A percentile compares a stretch with the other conserved stretches of the same genome.
Evolutionary conservation across 108 stramenopile genomes (phyloP).

Genomic region (Schizochytrium sp.): DNA sequence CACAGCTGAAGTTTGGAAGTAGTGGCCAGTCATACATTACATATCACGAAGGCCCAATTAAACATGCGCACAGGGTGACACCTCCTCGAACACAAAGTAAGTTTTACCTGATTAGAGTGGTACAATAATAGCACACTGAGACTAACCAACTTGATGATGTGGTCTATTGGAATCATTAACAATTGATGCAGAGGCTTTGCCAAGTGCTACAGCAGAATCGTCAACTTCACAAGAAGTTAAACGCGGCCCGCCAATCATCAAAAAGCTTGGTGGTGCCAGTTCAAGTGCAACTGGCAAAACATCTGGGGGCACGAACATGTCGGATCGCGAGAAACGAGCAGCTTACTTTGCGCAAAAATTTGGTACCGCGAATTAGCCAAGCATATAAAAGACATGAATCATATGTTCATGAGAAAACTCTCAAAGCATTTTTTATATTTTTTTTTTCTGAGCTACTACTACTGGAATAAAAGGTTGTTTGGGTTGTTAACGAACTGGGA

Average conservation of each 20-base stretch:
- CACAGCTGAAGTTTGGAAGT: slow-evolving; percentile 24
- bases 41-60: slow-evolving; percentile 26
- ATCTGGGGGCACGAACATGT: slow-evolving; percentile 41
- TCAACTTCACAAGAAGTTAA: neutral
- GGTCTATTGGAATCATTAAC: too few relatives aligned
- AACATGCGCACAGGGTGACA: slow-evolving; percentile 23
- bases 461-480: too few relatives aligned
- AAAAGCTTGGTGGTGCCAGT: neutral
- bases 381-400: too few relatives aligned
- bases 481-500: too few relatives aligned
- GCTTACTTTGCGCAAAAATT: slow-evolving; percentile 54
- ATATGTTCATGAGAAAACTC: too few relatives aligned
- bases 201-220: neutral
- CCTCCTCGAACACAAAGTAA: neutral
- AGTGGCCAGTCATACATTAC: slow-evolving; percentile 39
- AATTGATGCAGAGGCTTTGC: neutral
- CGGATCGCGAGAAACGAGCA: slow-evolving; percentile 57
- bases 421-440: too few relatives aligned
- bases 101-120: too few relatives aligned
- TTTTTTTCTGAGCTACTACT: too few relatives aligned
- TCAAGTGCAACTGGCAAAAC: neutral
- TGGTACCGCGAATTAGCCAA: neutral
- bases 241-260: neutral
- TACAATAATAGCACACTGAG: too few relatives aligned
- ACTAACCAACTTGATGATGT: too few relatives aligned